Percentiles rank a stretch among this genome's conserved stretches.
phyloP scores from a whole-genome alignment of 164 flowering plant genomes.

The Umbilicus rupestris region DNA sequence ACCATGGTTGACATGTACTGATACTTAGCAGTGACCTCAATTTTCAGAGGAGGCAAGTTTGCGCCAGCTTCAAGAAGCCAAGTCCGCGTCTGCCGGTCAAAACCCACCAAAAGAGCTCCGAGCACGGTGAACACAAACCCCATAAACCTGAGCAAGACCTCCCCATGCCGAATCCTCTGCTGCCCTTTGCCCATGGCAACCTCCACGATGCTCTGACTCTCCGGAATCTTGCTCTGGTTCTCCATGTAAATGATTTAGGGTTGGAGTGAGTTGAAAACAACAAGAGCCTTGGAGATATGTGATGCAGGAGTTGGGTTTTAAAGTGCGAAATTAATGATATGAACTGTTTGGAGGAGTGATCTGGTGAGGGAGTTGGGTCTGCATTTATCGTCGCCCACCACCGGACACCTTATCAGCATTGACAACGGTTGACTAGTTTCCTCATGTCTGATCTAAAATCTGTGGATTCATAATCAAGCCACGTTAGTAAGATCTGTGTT shows the following conservation, averaged over 20 bases:
- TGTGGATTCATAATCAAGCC: too few species aligned
- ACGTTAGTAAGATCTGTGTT: too few species aligned
- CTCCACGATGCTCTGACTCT: background rate
- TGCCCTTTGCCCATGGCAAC: background rate
- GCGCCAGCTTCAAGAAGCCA: background rate
- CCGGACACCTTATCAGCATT: background rate
- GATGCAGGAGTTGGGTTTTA: background rate
- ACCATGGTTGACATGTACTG: conserved; percentile 26
- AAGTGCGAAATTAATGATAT: background rate
- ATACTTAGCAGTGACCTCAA: conserved; percentile 31
- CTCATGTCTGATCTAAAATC: background rate
- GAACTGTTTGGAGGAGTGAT: conserved; percentile 3
- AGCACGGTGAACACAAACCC: background rate
- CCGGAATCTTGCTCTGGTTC: background rate
- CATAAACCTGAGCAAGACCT: background rate
- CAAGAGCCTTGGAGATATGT: too few species aligned
- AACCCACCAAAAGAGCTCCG: conserved; percentile 1
- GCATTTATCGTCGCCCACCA: background rate
- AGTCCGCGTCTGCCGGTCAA: background rate
- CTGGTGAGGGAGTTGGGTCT: background rate
- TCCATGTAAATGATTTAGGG: background rate
- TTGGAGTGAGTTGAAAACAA: background rate
- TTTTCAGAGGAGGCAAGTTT: conserved; percentile 17
- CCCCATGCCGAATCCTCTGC: background rate
- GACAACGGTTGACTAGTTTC: background rate